Base-by-base conservation (phyloP, 768 basidiomycete genomes). In the Lentinula guzmanii region DNA sequence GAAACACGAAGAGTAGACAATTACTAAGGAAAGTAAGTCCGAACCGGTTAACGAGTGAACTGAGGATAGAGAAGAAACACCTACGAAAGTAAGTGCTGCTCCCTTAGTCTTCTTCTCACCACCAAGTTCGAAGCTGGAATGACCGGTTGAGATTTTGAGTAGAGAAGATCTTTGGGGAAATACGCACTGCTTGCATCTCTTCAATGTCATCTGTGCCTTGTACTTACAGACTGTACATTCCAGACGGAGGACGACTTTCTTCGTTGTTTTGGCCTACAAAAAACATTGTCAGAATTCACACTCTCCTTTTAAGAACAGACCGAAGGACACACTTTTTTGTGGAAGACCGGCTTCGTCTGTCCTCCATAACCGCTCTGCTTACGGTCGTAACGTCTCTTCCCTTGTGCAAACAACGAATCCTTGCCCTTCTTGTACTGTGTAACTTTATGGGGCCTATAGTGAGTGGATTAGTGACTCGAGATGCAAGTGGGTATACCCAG, bases 391-490 rank as follows among this genome's bases (percentile, higher is more conserved):
- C 97, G 94, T 71, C 97, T 91, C 88, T 99, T 98, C 81, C 97
- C 97, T 81, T 99, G 96, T 57, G 93, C 97, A 74, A 92, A 91
- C 65, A 95, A 79, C 63, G 97, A 98, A 74, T 93, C 96, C 81
- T 99, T 98, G 75, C 97, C 97, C 86, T 93, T 97, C 89, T 99
- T 99, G 86, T 98, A 99, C 76, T 99, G 96, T 62, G 96, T 98
- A 71, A 99, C 96, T 79, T 99, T 99, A 82, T 98, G 96, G 62
- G 95, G 95, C 65, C 93, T 95, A 72, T 52, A 69, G 52, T 62
- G 57, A 66, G 64, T 63, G 58, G 55, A 61, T 69, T 48, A 33
- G 61, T 37, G 33, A 9, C 58, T 35, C 45, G 56, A 62, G 60
- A 53, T 18, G 18, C 33, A 21, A 10, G 15, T 10, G 46, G 57